Evolutionary conservation across 192 early-diverging fungal genomes (phyloP).

Genomic region (Powellomyces hirtus): DNA sequence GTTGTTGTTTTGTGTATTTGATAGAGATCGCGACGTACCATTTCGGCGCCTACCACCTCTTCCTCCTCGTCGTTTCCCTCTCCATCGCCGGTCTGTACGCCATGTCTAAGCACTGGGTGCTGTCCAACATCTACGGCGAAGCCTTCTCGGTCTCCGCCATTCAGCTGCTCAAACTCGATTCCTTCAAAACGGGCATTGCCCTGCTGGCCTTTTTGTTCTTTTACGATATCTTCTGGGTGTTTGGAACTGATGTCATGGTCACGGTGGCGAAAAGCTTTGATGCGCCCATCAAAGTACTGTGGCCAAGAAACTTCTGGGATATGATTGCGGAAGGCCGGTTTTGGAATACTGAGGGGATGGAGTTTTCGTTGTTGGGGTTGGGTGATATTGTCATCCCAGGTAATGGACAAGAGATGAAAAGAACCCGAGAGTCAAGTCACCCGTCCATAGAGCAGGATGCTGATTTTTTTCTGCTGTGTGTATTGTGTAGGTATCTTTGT

Average conservation of each 20-base stretch:
- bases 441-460: conserved; percentile 1
- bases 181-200: conserved; percentile 95
- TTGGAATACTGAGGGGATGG: conserved; percentile 37
- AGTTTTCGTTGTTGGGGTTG: conserved; percentile 91
- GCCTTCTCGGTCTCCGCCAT: conserved; percentile 85
- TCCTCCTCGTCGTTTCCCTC: conserved; percentile 52
- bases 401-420: no score
- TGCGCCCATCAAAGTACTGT: conserved; percentile 94
- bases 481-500: conserved; percentile 86
- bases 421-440: no score
- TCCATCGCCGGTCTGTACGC: conserved; percentile 72
- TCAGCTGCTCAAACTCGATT: conserved; percentile 84
- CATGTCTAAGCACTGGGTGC: conserved; percentile 88
- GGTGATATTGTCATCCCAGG: conserved; percentile 98
- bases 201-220: conserved; percentile 87
- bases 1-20: background rate
- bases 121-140: conserved; percentile 84
- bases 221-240: conserved; percentile 99
- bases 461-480: no score
- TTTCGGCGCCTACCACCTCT: conserved; percentile 63
- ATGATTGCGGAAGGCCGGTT: conserved; percentile 37
- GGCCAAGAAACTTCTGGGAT: conserved; percentile 69
- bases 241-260: conserved; percentile 98
- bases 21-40: conserved; percentile 43
- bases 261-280: conserved; percentile 95